phyloP scores from a whole-genome alignment of 805 yeast genomes.

The Metschnikowia proteae region DNA sequence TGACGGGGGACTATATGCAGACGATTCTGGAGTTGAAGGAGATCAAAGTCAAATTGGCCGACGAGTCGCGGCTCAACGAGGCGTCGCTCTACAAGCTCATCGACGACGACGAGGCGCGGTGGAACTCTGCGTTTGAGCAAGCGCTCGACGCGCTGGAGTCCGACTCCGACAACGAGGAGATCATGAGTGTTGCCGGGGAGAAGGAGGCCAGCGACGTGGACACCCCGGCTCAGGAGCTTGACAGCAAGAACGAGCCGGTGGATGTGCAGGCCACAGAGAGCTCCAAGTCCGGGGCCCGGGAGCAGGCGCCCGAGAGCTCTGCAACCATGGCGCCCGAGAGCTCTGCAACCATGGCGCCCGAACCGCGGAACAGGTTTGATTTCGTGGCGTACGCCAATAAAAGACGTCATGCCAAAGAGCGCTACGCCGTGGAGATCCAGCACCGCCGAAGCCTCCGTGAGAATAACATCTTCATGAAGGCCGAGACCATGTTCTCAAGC shows the following conservation, averaged over 20 bases:
- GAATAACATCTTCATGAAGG: conserved; percentile 33
- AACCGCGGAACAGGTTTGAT: conserved; percentile 38
- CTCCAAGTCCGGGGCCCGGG: too few relatives aligned
- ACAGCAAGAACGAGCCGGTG: neutral
- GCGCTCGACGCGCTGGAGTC: conserved; percentile 20
- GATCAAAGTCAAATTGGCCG: conserved; percentile 67
- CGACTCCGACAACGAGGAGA: conserved; percentile 19
- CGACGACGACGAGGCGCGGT: conserved; percentile 33
- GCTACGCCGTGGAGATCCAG: conserved; percentile 22
- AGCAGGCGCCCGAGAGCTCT: too few relatives aligned
- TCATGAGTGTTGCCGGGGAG: conserved; percentile 21
- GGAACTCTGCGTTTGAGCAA: conserved; percentile 27
- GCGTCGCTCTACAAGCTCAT: conserved; percentile 63
- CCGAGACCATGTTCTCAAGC: conserved; percentile 38
- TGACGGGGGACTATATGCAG: conserved; percentile 65
- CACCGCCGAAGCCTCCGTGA: conserved; percentile 21
- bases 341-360: neutral
- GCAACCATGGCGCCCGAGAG: neutral
- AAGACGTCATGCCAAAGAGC: conserved; percentile 38
- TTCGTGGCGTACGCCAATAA: conserved; percentile 54
- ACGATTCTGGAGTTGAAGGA: conserved; percentile 65
- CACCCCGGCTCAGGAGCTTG: neutral
- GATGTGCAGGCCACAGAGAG: neutral
- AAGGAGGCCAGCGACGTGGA: conserved; percentile 6
- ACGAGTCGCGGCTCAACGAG: conserved; percentile 80